Percentiles rank a stretch among this genome's conserved stretches.
These are phyloP conservation scores for Dictyostelium firmibasis DNA, from an alignment of 78 protist species.

Conservation along the genomic window DNA sequence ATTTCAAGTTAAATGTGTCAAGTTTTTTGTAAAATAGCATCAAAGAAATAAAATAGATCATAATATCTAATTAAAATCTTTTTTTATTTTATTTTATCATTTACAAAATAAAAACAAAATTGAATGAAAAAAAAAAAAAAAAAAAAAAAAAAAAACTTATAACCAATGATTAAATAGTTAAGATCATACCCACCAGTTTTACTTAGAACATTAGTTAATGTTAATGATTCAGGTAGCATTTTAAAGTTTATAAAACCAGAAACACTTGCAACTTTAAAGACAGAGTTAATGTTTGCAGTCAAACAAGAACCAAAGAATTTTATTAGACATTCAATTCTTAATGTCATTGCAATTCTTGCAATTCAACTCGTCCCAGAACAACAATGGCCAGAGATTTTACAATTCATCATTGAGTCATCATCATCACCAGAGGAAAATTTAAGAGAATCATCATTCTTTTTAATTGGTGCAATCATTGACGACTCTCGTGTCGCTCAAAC, in stretches of 20 bases:
- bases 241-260: not conserved
- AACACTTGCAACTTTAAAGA: not conserved
- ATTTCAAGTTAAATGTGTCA: not conserved
- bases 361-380: not conserved
- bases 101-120: no score
- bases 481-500: not conserved
- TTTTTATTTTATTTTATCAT: no score
- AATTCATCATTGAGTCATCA: slow-evolving; percentile 9
- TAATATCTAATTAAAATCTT: not conserved
- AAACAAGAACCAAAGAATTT: not conserved
- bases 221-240: not conserved
- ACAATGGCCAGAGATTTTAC: slow-evolving; percentile 33
- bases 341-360: slow-evolving; percentile 17
- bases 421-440: not conserved
- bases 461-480: slow-evolving; percentile 6
- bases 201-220: slow-evolving; percentile 33
- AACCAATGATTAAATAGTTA: not conserved
- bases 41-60: not conserved
- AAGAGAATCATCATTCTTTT: slow-evolving; percentile 49
- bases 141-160: not conserved
- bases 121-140: not conserved
- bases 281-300: not conserved
- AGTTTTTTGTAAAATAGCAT: not conserved
- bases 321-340: slow-evolving; percentile 18
- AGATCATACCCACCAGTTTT: slow-evolving; percentile 53